phyloP scores from a whole-genome alignment of 495 filamentous ascomycete species.

The Penicillium canescens region DNA sequence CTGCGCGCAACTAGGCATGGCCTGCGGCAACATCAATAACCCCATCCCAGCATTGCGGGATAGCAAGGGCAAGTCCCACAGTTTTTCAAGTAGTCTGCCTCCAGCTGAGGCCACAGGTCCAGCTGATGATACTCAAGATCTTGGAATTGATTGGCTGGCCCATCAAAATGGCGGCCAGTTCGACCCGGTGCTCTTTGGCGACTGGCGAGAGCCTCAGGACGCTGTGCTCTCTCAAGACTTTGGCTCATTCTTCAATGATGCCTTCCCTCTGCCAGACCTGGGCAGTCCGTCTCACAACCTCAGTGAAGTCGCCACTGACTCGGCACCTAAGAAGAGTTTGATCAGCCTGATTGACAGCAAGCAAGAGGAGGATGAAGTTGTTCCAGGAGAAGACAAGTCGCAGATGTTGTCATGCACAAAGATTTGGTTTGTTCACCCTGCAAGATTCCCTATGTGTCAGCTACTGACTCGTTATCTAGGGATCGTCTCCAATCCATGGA shows the following conservation, averaged over 20 bases:
- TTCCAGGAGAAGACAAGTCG: conserved; percentile 61
- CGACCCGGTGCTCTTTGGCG: conserved; percentile 87
- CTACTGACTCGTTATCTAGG: conserved; percentile 53
- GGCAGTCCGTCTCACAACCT: conserved; percentile 70
- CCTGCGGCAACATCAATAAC: conserved; percentile 70
- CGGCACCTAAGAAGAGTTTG: conserved; percentile 63
- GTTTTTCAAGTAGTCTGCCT: conserved; percentile 28
- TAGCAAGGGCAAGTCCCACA: conserved; percentile 26
- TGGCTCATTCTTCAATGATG: conserved; percentile 83
- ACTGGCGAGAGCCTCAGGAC: conserved; percentile 89
- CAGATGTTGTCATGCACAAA: conserved; percentile 82
- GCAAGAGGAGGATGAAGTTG: conserved; percentile 66
- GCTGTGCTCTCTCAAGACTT: conserved; percentile 68
- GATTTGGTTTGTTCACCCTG: conserved; percentile 72
- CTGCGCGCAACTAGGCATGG: conserved; percentile 71
- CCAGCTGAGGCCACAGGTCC: conserved; percentile 18
- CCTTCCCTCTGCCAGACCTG: conserved; percentile 76
- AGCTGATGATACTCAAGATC: conserved; percentile 23
- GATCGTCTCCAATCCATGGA: conserved; percentile 87
- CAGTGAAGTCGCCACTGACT: conserved; percentile 47
- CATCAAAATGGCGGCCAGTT: conserved; percentile 87
- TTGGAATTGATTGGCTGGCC: conserved; percentile 72
- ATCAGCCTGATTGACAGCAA: conserved; percentile 70
- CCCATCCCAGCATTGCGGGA: conserved; percentile 56
- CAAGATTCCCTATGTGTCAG: too few relatives aligned